Evolutionary conservation across 1,284 basidiomycete genomes (phyloP), one percentile per base, ranked within the genome.

Genomic region (Sporisorium graminicola): DNA sequence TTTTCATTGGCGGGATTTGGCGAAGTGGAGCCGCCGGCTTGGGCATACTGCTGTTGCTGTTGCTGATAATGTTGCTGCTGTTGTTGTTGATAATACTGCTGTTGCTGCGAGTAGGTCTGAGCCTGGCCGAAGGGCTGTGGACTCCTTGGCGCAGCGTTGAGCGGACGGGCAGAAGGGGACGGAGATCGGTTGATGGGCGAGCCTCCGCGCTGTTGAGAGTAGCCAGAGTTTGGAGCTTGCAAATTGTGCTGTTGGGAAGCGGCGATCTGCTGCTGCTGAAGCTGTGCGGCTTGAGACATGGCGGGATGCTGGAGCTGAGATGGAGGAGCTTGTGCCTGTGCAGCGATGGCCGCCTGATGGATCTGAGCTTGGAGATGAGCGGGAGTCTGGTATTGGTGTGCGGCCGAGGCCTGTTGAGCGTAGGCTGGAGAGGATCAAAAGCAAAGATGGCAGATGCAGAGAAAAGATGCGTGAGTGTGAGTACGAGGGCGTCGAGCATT

Each of bases 1-100:
- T 87, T 87, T 37, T 87, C 87, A 80, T 66, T 75, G 60, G 62
- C 43, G 9, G 55, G 73, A 50, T 66, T 78, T 3, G 77, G 66
- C 5, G 77, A 73, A n/a, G 58, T 63, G 27, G 73, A 61, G 0
- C 69, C 67, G 27, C 61, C 58, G 18, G 64, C 52, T 60, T 61
- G 60, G 18, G 53, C 52, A 33, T 65, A 66, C 51, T 69, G 61
- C 43, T 65, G 63, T 46, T 64, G 74, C 10, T 66, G 67, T 13
- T 74, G 63, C n/a, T 65, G 69, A 9, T 60, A 58, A 9, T 68
- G 60, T 16, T 75, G 67, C 5, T 59, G 47, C 5, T 70, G 60
- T 9, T 76, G 68, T 10, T 66, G 59, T 16, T 77, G 75, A 3
- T 58, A 52, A 7, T 71, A 10, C 35, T 69, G 63, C 22, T 70